Evolutionary conservation across 2,329 filamentous ascomycete genomes (phyloP).

Genomic region (Zasmidium angulare): DNA sequence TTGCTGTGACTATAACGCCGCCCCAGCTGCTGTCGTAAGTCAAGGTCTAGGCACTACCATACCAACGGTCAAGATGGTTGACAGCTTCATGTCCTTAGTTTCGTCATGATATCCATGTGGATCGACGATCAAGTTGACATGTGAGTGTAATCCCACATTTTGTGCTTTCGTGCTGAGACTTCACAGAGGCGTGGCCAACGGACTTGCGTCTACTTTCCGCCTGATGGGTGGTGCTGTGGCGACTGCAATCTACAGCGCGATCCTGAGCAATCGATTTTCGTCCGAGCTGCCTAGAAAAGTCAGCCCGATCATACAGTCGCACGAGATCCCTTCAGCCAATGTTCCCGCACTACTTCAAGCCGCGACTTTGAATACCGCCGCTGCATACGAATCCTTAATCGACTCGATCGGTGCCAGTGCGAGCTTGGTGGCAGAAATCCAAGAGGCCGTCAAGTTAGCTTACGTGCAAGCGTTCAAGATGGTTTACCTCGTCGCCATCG

Average conservation of each 20-base stretch:
- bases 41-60: not conserved
- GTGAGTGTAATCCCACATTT: not conserved
- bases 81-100: not conserved
- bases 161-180: not conserved
- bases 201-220: conserved; percentile 16
- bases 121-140: conserved; percentile 17
- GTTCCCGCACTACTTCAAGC: conserved; percentile 4
- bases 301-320: not conserved
- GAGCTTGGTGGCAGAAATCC: not conserved
- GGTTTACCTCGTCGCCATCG: conserved; percentile 15
- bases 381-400: conserved; percentile 10
- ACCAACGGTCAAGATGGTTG: no score
- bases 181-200: conserved; percentile 14
- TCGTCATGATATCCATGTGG: conserved; percentile 15
- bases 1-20: conserved; percentile 14
- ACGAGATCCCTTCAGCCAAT: conserved; percentile 2
- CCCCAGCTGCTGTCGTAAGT: conserved; percentile 15
- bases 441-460: conserved; percentile 8
- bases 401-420: conserved; percentile 1
- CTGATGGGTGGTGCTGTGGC: conserved; percentile 20
- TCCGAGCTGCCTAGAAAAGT: conserved; percentile 10
- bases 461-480: conserved; percentile 15
- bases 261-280: conserved; percentile 13
- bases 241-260: conserved; percentile 17
- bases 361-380: conserved; percentile 13